A percentile compares a stretch with the other conserved stretches of the same genome.
Conservation (phyloP, 257 asterid species). For the Przewalskia tangutica region DNA sequence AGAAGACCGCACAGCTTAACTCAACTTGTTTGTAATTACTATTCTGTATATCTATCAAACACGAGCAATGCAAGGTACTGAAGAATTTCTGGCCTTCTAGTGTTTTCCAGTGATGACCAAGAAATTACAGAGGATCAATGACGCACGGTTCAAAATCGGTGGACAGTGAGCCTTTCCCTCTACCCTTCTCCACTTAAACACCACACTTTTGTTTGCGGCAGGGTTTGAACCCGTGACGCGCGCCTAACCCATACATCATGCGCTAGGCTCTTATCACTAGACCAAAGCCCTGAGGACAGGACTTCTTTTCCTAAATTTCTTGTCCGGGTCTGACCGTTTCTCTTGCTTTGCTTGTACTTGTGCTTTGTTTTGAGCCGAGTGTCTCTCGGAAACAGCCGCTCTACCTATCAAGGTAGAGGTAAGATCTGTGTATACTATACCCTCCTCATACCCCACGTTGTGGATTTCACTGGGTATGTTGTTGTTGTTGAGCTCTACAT, state of each 20-base stretch:
- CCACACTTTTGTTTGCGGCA: background rate
- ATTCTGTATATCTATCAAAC: background rate
- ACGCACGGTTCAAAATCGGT: background rate
- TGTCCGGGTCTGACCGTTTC: too few species aligned
- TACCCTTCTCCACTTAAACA: background rate
- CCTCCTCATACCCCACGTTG: too few species aligned
- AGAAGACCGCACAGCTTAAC: background rate
- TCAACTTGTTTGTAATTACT: background rate
- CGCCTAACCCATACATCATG: background rate
- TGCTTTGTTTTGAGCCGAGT: too few species aligned
- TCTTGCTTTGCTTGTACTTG: too few species aligned
- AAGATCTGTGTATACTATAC: too few species aligned
- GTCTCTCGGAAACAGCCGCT: too few species aligned
- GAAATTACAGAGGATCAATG: background rate
- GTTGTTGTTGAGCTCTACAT: background rate
- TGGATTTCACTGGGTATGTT: background rate
- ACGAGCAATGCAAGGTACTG: background rate
- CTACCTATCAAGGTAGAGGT: too few species aligned
- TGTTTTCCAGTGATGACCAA: background rate
- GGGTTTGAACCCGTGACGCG: background rate
- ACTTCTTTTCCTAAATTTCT: background rate
- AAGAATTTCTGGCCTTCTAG: background rate
- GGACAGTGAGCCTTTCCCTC: background rate
- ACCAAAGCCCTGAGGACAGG: background rate
- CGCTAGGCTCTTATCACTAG: background rate